Evolutionary conservation across 257 asterid genomes (phyloP).

Genomic region (Solanum gracilifrons): DNA sequence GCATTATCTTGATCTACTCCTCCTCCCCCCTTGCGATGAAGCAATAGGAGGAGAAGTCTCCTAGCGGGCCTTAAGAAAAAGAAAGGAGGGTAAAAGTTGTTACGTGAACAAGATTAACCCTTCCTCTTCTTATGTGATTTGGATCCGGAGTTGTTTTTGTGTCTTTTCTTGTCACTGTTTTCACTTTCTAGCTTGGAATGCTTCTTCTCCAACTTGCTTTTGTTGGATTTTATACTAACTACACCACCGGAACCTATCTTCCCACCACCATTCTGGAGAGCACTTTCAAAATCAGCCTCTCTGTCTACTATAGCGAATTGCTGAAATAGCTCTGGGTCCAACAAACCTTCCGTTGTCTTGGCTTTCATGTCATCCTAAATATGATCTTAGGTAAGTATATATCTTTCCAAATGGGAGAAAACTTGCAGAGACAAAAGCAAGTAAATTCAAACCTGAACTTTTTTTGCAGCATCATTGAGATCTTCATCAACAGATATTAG

Average conservation of each 20-base stretch:
- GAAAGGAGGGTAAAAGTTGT: neutral
- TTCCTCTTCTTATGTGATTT: slow-evolving; percentile 60
- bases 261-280: slow-evolving; percentile 47
- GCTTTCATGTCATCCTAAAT: slow-evolving; percentile 50
- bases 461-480: slow-evolving; percentile 57
- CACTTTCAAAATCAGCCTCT: slow-evolving; percentile 65
- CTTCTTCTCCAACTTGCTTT: slow-evolving; percentile 3
- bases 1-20: neutral
- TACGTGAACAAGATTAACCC: neutral
- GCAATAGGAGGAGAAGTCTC: neutral
- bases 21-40: neutral
- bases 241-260: slow-evolving; percentile 40
- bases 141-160: slow-evolving; percentile 34
- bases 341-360: slow-evolving; percentile 18
- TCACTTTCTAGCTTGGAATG: slow-evolving; percentile 5
- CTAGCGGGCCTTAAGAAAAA: neutral
- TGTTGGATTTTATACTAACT: slow-evolving; percentile 54
- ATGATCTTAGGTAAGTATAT: neutral
- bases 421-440: neutral
- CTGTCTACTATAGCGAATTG: slow-evolving; percentile 58
- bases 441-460: slow-evolving; percentile 45
- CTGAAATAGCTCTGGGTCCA: slow-evolving; percentile 59
- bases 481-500: slow-evolving; percentile 74
- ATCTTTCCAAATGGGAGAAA: neutral
- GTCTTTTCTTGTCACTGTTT: slow-evolving; percentile 49